These are phyloP conservation scores for Backusella mclennaniae DNA, from an alignment of 192 early-diverging fungal species.

Conservation along the genomic window DNA sequence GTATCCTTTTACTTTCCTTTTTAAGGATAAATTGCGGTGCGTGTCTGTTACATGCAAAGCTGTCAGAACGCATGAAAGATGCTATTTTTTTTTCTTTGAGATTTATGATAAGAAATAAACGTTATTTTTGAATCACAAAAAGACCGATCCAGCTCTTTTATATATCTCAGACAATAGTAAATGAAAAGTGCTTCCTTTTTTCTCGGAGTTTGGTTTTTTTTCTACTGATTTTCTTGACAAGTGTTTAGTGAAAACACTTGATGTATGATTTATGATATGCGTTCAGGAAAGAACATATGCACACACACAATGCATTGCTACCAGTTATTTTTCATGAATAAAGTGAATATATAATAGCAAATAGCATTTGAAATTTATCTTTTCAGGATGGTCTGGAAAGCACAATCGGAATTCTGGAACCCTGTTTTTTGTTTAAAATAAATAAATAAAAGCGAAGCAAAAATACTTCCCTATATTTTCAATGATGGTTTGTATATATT, in stretches of 20 bases:
- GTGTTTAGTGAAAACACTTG: background rate
- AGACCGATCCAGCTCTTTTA: background rate
- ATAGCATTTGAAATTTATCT: background rate
- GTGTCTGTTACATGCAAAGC: background rate
- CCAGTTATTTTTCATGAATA: background rate
- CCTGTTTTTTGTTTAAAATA: background rate
- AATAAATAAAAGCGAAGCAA: background rate
- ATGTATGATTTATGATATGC: background rate
- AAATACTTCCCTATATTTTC: background rate
- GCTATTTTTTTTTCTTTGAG: background rate
- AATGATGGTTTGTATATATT: background rate
- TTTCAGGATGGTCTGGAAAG: background rate
- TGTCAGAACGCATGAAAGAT: conserved; percentile 2
- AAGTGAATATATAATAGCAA: background rate
- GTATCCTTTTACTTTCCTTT: background rate
- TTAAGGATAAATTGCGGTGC: background rate
- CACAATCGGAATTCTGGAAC: background rate
- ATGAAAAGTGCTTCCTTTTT: conserved; percentile 5
- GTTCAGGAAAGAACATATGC: background rate
- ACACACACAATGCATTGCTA: background rate
- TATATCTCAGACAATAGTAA: background rate
- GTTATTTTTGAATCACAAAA: conserved; percentile 1
- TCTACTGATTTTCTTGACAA: background rate
- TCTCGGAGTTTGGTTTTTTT: background rate
- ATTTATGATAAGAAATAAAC: background rate